Percentiles rank a stretch among this genome's conserved stretches.
These are phyloP conservation scores for Candida frijolesensis DNA, from an alignment of 1,139 yeast species.

Conservation along the genomic window DNA sequence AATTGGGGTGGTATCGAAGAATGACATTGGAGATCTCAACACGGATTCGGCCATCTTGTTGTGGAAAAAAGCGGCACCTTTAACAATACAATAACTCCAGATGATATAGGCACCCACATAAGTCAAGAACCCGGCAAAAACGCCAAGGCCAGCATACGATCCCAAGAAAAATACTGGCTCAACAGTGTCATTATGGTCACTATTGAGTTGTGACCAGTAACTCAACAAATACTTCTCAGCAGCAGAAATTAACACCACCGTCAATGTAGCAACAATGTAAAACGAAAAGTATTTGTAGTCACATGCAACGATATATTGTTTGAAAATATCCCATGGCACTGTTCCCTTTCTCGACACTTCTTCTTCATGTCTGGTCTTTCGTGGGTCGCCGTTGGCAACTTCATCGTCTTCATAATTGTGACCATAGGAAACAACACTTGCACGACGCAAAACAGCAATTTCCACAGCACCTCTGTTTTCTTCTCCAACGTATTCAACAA, in stretches of 20 bases:
- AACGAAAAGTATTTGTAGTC: conserved; percentile 28
- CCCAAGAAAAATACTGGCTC: conserved; percentile 27
- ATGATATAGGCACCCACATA: conserved; percentile 32
- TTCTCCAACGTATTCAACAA: conserved; percentile 24
- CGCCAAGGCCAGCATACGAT: conserved; percentile 29
- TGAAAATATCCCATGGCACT: conserved; percentile 34
- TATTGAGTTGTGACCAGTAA: conserved; percentile 40
- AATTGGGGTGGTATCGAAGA: conserved; percentile 47
- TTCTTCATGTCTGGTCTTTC: conserved; percentile 29
- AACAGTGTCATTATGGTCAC: conserved; percentile 23
- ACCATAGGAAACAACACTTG: conserved; percentile 26
- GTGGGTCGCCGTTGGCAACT: conserved; percentile 18
- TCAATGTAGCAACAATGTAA: conserved; percentile 24
- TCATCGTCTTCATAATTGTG: conserved; percentile 22
- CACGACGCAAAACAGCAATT: conserved; percentile 19
- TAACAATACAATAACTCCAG: conserved; percentile 35
- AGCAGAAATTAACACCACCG: conserved; percentile 25
- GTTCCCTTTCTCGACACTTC: conserved; percentile 35
- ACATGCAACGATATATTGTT: conserved; percentile 40
- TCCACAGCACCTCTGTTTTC: conserved; percentile 21
- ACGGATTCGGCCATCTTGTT: conserved; percentile 40
- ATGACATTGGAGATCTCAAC: conserved; percentile 45
- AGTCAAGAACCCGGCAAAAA: conserved; percentile 28
- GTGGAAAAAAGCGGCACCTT: conserved; percentile 39
- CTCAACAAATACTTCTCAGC: conserved; percentile 37